Evolutionary conservation across 1,284 basidiomycete species (phyloP).

Genomic region (Cutaneotrichosporon sp.): DNA sequence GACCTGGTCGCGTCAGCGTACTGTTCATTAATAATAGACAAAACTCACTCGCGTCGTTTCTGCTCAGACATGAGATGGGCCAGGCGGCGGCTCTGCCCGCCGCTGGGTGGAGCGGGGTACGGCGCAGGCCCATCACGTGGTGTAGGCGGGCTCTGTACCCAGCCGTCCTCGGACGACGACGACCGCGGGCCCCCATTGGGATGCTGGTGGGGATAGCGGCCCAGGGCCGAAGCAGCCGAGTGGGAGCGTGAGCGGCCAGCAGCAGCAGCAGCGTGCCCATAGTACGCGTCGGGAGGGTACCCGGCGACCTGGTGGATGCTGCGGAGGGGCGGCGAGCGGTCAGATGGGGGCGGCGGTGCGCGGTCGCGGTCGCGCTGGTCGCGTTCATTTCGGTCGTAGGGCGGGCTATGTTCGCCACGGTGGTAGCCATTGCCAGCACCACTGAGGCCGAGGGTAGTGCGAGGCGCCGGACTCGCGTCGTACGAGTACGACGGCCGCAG

Average conservation of each 20-base stretch:
- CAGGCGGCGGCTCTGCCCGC: constrained; percentile 36
- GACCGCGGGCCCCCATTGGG: background rate
- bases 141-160: constrained; percentile 6
- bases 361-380: constrained; percentile 1
- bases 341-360: background rate
- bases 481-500: constrained; percentile 16
- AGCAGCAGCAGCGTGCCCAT: constrained; percentile 2
- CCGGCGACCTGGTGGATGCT: background rate
- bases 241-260: constrained; percentile 14
- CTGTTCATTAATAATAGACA: background rate
- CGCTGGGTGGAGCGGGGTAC: constrained; percentile 6
- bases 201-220: constrained; percentile 2
- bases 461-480: background rate
- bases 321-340: constrained; percentile 8
- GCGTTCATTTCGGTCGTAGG: background rate
- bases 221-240: constrained; percentile 12
- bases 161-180: constrained; percentile 12
- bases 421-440: constrained; percentile 1
- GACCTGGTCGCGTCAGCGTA: constrained; percentile 28
- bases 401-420: constrained; percentile 1
- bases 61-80: constrained; percentile 46
- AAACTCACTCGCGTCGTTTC: constrained; percentile 44
- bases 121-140: constrained; percentile 3
- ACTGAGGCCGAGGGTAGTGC: background rate
- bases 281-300: background rate